Conservation (phyloP, 1,139 yeast genomes). For the Debaryomyces robertsiae region DNA sequence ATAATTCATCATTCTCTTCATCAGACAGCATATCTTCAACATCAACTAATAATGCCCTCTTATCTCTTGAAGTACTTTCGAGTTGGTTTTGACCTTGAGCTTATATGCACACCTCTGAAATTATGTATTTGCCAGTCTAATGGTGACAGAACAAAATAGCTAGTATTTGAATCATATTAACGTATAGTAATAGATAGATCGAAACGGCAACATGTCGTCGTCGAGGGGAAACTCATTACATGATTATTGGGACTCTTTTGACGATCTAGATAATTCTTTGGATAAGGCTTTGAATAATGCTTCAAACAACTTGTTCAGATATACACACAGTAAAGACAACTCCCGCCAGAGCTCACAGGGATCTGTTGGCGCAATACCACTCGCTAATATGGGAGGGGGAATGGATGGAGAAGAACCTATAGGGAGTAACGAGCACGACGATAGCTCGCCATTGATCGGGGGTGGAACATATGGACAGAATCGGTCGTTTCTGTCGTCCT, state of each 20-base stretch:
- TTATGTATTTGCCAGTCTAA: too few relatives aligned
- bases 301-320: conserved; percentile 31
- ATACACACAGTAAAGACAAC: conserved; percentile 16
- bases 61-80: too few relatives aligned
- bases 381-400: conserved; percentile 22
- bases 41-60: neutral
- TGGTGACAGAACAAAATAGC: too few relatives aligned
- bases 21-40: conserved; percentile 10
- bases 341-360: conserved; percentile 26
- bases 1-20: conserved; percentile 8
- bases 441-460: conserved; percentile 34
- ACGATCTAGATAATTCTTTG: conserved; percentile 46
- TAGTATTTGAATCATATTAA: neutral
- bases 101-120: too few relatives aligned
- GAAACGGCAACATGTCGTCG: conserved; percentile 11
- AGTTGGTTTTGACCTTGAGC: too few relatives aligned
- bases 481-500: conserved; percentile 26
- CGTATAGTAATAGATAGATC: neutral
- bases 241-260: conserved; percentile 36
- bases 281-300: conserved; percentile 48
- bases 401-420: conserved; percentile 10
- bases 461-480: conserved; percentile 18
- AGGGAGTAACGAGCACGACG: conserved; percentile 19
- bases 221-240: conserved; percentile 21
- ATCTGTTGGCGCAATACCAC: conserved; percentile 32